phyloP scores from a whole-genome alignment of 2,329 filamentous ascomycete species.

The Alternaria tenuissima region DNA sequence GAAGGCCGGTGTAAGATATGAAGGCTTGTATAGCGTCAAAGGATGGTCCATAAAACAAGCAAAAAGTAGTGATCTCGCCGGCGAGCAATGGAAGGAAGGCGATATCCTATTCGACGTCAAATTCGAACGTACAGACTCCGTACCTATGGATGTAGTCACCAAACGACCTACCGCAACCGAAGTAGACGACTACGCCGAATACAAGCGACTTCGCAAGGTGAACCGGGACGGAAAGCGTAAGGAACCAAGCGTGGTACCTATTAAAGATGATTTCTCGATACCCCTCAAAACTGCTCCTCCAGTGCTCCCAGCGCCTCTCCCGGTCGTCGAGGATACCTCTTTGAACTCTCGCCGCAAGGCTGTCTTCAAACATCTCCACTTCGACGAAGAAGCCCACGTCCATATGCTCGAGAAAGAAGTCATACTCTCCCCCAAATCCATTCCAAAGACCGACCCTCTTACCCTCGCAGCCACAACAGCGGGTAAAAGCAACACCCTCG shows the following conservation, averaged over 20 bases:
- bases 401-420: neutral
- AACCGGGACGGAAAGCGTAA: conserved; percentile 26
- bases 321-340: neutral
- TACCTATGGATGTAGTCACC: conserved; percentile 50
- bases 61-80: conserved; percentile 20
- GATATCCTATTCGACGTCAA: conserved; percentile 51
- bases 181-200: conserved; percentile 58
- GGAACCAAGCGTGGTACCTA: neutral
- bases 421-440: conserved; percentile 20
- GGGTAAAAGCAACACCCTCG: conserved; percentile 2
- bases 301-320: neutral
- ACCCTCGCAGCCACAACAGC: neutral
- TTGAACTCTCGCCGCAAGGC: conserved; percentile 7
- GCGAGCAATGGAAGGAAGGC: conserved; percentile 28
- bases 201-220: conserved; percentile 52
- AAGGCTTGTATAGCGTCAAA: conserved; percentile 53
- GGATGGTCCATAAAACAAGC: conserved; percentile 54
- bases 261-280: neutral
- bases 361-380: conserved; percentile 20
- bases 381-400: conserved; percentile 14
- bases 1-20: conserved; percentile 58
- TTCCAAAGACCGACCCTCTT: conserved; percentile 13
- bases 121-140: conserved; percentile 48
- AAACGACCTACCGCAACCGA: conserved; percentile 54
- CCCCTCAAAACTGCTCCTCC: conserved; percentile 22